Evolutionary conservation across 139 green algal genomes (phyloP).

Genomic region (Coelastrella sp.): DNA sequence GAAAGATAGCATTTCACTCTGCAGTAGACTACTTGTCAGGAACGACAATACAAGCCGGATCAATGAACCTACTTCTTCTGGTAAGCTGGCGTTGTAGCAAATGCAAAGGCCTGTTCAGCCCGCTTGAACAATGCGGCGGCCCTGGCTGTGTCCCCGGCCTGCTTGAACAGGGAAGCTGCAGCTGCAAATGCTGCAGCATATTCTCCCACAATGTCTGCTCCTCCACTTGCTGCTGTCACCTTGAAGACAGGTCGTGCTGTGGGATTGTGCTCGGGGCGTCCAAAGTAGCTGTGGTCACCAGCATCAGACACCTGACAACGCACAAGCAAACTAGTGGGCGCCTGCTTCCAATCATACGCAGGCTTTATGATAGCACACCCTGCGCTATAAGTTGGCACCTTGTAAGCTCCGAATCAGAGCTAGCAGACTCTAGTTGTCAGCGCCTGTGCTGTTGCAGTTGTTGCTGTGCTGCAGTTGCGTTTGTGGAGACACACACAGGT

Average conservation of each 20-base stretch:
- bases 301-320: background rate
- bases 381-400: too few species aligned
- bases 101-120: constrained; percentile 51
- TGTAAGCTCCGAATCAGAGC: too few species aligned
- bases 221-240: background rate
- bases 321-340: too few species aligned
- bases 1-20: too few species aligned
- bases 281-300: constrained; percentile 68
- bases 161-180: constrained; percentile 45
- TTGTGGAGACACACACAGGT: too few species aligned
- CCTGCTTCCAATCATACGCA: too few species aligned
- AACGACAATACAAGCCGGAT: too few species aligned
- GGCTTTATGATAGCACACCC: too few species aligned
- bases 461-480: too few species aligned
- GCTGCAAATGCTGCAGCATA: constrained; percentile 57
- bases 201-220: constrained; percentile 30
- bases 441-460: too few species aligned
- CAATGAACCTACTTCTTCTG: constrained; percentile 52
- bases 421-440: too few species aligned
- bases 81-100: constrained; percentile 51
- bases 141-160: constrained; percentile 49
- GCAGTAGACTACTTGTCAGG: too few species aligned
- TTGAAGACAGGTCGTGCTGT: constrained; percentile 43
- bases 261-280: constrained; percentile 69
- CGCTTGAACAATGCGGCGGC: constrained; percentile 50